phyloP scores from a whole-genome alignment of 1,284 basidiomycete species.

The Irpex lacteus region DNA sequence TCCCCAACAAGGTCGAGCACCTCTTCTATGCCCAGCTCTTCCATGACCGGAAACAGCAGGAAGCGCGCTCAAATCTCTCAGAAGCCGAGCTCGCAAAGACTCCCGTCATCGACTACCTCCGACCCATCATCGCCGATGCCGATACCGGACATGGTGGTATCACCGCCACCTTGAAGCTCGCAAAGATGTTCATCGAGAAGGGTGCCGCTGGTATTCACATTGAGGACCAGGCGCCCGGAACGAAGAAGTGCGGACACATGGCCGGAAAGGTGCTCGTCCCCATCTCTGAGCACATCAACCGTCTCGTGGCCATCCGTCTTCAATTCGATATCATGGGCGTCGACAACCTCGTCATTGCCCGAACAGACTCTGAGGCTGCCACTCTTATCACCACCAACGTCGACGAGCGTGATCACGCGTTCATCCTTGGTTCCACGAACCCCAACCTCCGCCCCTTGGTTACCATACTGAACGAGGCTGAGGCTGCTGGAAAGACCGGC shows the following conservation, averaged over 20 bases:
- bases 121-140: conserved; percentile 68
- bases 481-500: conserved; percentile 77
- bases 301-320: conserved; percentile 72
- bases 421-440: conserved; percentile 94
- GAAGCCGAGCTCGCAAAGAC: conserved; percentile 71
- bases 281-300: conserved; percentile 77
- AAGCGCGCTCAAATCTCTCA: conserved; percentile 71
- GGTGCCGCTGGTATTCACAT: conserved; percentile 75
- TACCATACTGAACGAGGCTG: conserved; percentile 81
- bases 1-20: conserved; percentile 90
- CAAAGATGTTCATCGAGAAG: conserved; percentile 79
- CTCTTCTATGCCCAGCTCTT: conserved; percentile 87
- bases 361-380: conserved; percentile 87
- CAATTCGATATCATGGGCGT: conserved; percentile 84
- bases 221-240: conserved; percentile 77
- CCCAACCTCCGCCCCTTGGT: conserved; percentile 65
- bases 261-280: conserved; percentile 66
- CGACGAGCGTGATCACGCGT: conserved; percentile 94
- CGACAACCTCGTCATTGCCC: conserved; percentile 72
- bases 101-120: conserved; percentile 60
- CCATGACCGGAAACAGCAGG: conserved; percentile 85
- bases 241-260: conserved; percentile 74
- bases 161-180: conserved; percentile 67
- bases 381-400: conserved; percentile 97
- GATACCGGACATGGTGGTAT: conserved; percentile 68